Conservation (phyloP, 2,329 filamentous ascomycete genomes). For the Colletotrichum ledebouriae region DNA sequence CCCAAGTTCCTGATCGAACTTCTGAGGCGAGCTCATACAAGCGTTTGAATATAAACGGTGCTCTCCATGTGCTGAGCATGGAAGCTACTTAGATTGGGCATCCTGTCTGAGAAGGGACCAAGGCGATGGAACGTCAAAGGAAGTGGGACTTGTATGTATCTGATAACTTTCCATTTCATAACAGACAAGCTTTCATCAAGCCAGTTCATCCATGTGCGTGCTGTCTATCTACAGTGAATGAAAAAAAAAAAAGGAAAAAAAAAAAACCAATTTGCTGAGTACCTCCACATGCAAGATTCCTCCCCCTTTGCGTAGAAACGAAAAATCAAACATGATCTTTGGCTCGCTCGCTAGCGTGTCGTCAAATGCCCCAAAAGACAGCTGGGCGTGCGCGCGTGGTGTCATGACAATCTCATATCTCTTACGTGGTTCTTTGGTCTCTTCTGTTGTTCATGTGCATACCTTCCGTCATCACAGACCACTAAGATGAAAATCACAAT, state of each 20-base stretch:
- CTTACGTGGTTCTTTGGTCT: not conserved
- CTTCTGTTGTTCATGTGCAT: conserved; percentile 2
- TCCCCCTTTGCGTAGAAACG: not conserved
- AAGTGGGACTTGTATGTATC: too few species aligned
- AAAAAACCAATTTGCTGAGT: not conserved
- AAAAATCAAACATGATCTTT: conserved; percentile 3
- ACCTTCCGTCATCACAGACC: not conserved
- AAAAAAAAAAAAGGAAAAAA: not conserved
- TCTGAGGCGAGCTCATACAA: too few species aligned
- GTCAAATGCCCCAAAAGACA: conserved; percentile 9
- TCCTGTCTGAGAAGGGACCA: too few species aligned
- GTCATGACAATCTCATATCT: conserved; percentile 7
- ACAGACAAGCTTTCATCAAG: not conserved
- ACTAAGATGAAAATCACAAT: conserved; percentile 3
- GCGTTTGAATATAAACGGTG: too few species aligned
- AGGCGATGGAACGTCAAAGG: too few species aligned
- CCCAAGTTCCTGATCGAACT: too few species aligned
- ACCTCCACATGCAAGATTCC: conserved; percentile 5
- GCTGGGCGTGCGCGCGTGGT: not conserved
- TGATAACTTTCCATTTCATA: not conserved
- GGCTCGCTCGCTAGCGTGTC: conserved; percentile 3
- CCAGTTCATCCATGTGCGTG: conserved; percentile 1
- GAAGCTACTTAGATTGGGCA: too few species aligned
- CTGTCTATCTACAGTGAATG: conserved; percentile 7
- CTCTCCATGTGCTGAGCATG: too few species aligned